phyloP scores from a whole-genome alignment of 768 basidiomycete species.

The Auricularia auricula-judae region DNA sequence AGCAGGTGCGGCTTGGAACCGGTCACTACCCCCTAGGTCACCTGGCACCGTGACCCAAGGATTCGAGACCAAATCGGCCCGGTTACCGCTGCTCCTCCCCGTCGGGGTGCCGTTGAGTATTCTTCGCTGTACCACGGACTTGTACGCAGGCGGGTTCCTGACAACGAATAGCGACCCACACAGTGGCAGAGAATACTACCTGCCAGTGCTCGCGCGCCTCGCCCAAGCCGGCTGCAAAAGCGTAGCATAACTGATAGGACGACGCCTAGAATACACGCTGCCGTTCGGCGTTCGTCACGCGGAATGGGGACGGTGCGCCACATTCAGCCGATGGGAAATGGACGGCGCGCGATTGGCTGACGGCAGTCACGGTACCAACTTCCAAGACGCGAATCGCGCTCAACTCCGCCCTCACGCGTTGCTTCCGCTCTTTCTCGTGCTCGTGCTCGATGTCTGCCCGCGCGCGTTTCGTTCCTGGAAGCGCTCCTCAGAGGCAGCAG shows the following conservation, averaged over 20 bases:
- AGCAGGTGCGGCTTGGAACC: not conserved
- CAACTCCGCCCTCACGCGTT: not conserved
- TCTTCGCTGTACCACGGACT: not conserved
- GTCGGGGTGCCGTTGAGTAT: not conserved
- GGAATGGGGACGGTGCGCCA: too few species aligned
- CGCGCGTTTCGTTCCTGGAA: not conserved
- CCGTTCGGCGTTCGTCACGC: too few species aligned
- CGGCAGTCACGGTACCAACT: too few species aligned
- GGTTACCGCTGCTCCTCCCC: not conserved
- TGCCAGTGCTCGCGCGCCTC: too few species aligned
- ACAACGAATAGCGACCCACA: too few species aligned
- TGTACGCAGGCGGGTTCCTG: too few species aligned
- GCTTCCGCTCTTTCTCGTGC: not conserved
- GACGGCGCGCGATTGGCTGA: not conserved
- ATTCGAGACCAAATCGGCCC: not conserved
- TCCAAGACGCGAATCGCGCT: not conserved
- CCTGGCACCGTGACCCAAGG: not conserved
- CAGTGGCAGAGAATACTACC: too few species aligned
- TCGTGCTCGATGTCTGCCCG: not conserved
- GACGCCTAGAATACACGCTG: too few species aligned
- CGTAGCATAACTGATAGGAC: too few species aligned
- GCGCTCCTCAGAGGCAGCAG: not conserved
- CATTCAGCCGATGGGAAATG: too few species aligned
- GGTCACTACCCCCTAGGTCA: not conserved
- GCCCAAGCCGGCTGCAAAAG: too few species aligned